Evolutionary conservation across 1,139 yeast species (phyloP).

Genomic region (Suhomyces bolitotheri): DNA sequence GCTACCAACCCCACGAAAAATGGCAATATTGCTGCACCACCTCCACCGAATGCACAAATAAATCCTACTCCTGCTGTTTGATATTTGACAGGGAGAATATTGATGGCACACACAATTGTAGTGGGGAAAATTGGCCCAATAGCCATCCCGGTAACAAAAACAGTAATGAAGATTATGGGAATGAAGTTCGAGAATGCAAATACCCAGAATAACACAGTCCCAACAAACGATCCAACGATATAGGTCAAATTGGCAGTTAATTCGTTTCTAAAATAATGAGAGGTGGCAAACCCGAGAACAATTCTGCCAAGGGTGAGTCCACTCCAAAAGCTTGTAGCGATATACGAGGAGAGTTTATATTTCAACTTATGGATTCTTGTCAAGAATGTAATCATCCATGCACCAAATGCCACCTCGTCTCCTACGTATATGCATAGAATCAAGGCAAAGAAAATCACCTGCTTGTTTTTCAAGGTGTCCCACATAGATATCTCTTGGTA

Average conservation of each 20-base stretch:
- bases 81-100: conserved; percentile 57
- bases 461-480: conserved; percentile 41
- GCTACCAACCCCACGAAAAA: conserved; percentile 58
- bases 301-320: conserved; percentile 67
- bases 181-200: conserved; percentile 22
- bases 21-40: conserved; percentile 76
- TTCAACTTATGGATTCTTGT: conserved; percentile 48
- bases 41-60: conserved; percentile 71
- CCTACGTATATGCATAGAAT: conserved; percentile 64
- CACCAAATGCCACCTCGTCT: conserved; percentile 66
- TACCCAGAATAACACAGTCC: conserved; percentile 34
- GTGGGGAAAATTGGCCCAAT: conserved; percentile 86
- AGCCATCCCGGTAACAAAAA: conserved; percentile 61
- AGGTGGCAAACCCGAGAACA: conserved; percentile 60
- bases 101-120: conserved; percentile 63
- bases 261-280: conserved; percentile 46
- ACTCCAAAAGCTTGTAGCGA: conserved; percentile 66
- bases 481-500: conserved; percentile 21
- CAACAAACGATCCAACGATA: conserved; percentile 30
- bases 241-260: conserved; percentile 48
- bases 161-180: conserved; percentile 33
- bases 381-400: conserved; percentile 65
- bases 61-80: conserved; percentile 75
- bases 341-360: conserved; percentile 52
- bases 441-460: conserved; percentile 49